phyloP scores from a whole-genome alignment of 2,329 filamentous ascomycete species.

The Claviceps lovelessii region DNA sequence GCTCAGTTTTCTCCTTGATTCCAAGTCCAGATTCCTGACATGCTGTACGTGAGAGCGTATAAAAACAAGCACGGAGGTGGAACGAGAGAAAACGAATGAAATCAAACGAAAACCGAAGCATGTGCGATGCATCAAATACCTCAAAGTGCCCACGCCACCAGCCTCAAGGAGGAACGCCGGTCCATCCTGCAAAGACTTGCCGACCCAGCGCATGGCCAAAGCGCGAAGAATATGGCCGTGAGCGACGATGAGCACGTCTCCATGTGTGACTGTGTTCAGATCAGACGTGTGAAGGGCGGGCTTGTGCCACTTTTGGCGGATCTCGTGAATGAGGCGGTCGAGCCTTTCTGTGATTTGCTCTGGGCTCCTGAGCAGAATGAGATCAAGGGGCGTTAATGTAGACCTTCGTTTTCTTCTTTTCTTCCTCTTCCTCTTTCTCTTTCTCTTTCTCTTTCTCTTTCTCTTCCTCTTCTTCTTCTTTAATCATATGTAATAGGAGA shows the following conservation, averaged over 20 bases:
- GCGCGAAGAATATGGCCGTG: constrained; percentile 83
- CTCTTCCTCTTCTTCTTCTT: too few species aligned
- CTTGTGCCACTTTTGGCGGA: constrained; percentile 51
- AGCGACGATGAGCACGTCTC: constrained; percentile 51
- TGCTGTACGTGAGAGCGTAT: too few species aligned
- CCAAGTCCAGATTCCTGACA: too few species aligned
- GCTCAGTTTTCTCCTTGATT: too few species aligned
- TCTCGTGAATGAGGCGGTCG: constrained; percentile 62
- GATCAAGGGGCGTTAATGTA: too few species aligned
- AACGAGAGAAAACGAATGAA: too few species aligned
- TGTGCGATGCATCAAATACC: constrained; percentile 26
- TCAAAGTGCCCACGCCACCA: constrained; percentile 69
- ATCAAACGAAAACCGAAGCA: constrained; percentile 7
- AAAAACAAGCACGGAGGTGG: not conserved
- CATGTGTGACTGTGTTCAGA: constrained; percentile 14
- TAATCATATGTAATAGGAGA: too few species aligned
- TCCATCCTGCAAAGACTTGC: constrained; percentile 57
- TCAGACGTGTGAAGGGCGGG: constrained; percentile 43
- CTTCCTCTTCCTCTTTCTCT: too few species aligned
- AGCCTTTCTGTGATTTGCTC: constrained; percentile 57
- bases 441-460: too few species aligned
- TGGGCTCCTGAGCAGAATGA: constrained; percentile 38
- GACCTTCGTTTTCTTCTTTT: too few species aligned
- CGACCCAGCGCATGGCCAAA: constrained; percentile 76
- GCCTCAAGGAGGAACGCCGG: constrained; percentile 75